phyloP scores from a whole-genome alignment of 176 grass and related monocot species.

The Raddia guianensis region DNA sequence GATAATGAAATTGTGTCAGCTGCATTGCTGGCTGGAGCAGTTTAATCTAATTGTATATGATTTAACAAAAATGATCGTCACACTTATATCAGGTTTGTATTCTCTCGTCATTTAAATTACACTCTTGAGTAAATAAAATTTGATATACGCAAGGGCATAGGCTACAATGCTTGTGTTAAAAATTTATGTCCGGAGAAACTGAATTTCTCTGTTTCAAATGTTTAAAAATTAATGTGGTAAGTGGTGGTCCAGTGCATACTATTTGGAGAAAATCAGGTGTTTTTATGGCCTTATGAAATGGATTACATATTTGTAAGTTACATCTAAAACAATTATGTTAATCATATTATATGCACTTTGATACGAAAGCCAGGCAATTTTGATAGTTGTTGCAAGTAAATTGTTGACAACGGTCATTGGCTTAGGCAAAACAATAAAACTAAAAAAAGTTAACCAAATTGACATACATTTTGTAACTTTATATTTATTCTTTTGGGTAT shows the following conservation, averaged over 20 bases:
- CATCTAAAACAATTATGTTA: background rate
- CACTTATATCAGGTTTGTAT: background rate
- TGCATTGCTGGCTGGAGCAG: background rate
- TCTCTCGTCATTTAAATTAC: conserved; percentile 1
- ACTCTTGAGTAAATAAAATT: background rate
- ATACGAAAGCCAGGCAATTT: conserved; percentile 6
- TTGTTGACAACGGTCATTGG: background rate
- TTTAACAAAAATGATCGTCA: background rate
- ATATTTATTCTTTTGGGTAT: background rate
- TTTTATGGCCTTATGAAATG: background rate
- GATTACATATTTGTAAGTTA: background rate
- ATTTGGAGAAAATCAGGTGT: background rate
- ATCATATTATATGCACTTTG: conserved; percentile 10
- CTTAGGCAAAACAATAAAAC: background rate
- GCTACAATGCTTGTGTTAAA: background rate
- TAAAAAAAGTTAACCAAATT: background rate
- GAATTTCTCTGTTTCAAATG: background rate
- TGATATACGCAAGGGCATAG: background rate
- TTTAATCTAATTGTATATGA: background rate
- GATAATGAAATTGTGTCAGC: background rate
- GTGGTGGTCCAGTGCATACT: background rate
- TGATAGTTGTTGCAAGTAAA: background rate
- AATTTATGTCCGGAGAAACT: conserved; percentile 1
- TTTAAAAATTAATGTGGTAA: background rate
- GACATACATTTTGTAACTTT: background rate